Evolutionary conservation across 2,329 filamentous ascomycete genomes (phyloP), one percentile per base, ranked within the genome.

Genomic region (Lachnellula hyalina): DNA sequence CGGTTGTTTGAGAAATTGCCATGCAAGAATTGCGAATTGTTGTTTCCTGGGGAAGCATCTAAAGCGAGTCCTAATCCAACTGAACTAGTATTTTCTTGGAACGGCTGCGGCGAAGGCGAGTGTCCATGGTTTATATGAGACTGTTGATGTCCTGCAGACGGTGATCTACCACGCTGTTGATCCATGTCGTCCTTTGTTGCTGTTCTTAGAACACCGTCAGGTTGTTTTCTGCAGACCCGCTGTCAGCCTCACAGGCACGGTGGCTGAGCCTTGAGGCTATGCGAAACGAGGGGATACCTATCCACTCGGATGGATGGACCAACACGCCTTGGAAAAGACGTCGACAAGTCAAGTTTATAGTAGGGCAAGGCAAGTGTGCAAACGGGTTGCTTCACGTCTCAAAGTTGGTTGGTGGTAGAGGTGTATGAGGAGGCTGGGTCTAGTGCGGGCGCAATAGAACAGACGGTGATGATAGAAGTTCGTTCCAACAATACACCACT

Each of bases 101-200:
- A 71, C 72, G 71, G 66, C 70, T 78, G 70, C 80, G 80, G 68
- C 25, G 83, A 82, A 65, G 83, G 81, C 65, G 84, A 86, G 71
- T 83, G 83, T 63, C 75, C 80, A 70, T 83, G 82, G 71, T 80
- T 87, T 85, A 87, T 86, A 84, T 83, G 78, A 75, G 75, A 70
- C 68, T 65, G 69, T 63, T 78, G 78, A 67, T 80, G 77, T 61
- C 77, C 77, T 68, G 76, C 75, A 66, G 84, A 85, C 63, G 79
- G 81, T 64, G 84, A 86, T 68, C 83, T 82, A 68, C 82, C 82
- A 69, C 80, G 75, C 68, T 79, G 77, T 70, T 77, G 74, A 73
- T 82, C 79, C 78, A 82, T 81, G 56, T 54, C 52, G 54, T 56
- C 36, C 47, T 42, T 59, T 56, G 66, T 65, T 67, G 65, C 61